These are phyloP conservation scores for Trichosporon coremiiforme DNA, from an alignment of 1,284 basidiomycete genomes.

Conservation along the genomic window DNA sequence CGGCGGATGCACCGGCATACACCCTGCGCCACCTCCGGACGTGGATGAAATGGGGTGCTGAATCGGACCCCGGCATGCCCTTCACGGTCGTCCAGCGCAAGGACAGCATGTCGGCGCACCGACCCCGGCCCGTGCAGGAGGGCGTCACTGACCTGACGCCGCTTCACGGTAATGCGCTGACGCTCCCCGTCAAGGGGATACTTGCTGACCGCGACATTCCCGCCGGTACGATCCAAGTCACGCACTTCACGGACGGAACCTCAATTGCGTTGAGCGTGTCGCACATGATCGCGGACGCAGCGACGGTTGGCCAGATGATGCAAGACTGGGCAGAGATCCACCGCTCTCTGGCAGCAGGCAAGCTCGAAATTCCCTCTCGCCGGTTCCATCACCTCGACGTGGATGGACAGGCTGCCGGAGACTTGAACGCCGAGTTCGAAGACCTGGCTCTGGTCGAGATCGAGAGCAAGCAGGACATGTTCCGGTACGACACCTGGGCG, in stretches of 20 bases:
- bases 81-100: conserved; percentile 39
- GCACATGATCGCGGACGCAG: conserved; percentile 25
- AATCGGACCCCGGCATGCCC: conserved; percentile 56
- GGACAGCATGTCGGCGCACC: background rate
- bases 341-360: background rate
- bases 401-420: conserved; percentile 21
- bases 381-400: conserved; percentile 5
- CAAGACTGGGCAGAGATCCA: conserved; percentile 22
- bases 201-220: background rate
- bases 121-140: background rate
- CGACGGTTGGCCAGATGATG: conserved; percentile 22
- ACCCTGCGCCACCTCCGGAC: conserved; percentile 25
- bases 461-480: conserved; percentile 25
- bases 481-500: conserved; percentile 31
- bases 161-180: conserved; percentile 21
- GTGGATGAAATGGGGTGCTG: conserved; percentile 32
- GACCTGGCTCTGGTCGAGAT: background rate
- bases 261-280: conserved; percentile 14
- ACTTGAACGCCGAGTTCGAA: background rate
- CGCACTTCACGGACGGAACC: conserved; percentile 22
- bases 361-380: background rate
- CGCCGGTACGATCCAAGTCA: conserved; percentile 23
- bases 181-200: background rate
- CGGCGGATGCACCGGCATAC: conserved; percentile 14
- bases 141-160: conserved; percentile 5